Percentiles rank a stretch among this genome's conserved stretches.
These are phyloP conservation scores for Teunomyces aglyptinius DNA, from an alignment of 805 yeast species.

Conservation along the genomic window DNA sequence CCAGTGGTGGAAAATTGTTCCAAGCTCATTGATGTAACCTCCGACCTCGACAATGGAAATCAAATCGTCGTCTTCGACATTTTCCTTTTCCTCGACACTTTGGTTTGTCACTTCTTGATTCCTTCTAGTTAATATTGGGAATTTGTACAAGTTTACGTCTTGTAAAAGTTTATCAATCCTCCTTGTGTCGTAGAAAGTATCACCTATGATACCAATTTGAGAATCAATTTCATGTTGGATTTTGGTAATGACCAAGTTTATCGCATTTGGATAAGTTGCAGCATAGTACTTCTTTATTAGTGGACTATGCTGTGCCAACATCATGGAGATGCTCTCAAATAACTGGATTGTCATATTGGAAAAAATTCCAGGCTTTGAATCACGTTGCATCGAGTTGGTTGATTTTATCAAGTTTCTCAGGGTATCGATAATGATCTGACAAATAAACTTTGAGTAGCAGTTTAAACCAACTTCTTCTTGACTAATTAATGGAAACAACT, in stretches of 20 bases:
- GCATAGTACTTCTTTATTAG: slow-evolving; percentile 69
- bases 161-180: slow-evolving; percentile 53
- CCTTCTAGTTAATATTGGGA: slow-evolving; percentile 24
- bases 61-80: slow-evolving; percentile 30
- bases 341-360: slow-evolving; percentile 63
- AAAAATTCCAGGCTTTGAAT: slow-evolving; percentile 47
- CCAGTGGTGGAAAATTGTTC: slow-evolving; percentile 84
- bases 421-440: slow-evolving; percentile 78
- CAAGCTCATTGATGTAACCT: slow-evolving; percentile 64
- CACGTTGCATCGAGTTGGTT: slow-evolving; percentile 20
- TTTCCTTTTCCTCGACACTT: slow-evolving; percentile 14
- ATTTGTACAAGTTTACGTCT: slow-evolving; percentile 52
- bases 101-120: slow-evolving; percentile 12
- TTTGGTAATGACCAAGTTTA: slow-evolving; percentile 63
- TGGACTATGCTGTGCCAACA: slow-evolving; percentile 82
- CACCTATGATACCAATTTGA: slow-evolving; percentile 87
- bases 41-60: slow-evolving; percentile 64
- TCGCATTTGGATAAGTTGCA: slow-evolving; percentile 50
- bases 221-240: slow-evolving; percentile 88
- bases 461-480: slow-evolving; percentile 68
- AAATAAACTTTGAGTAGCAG: slow-evolving; percentile 82
- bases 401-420: slow-evolving; percentile 62
- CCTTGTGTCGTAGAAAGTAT: slow-evolving; percentile 77
- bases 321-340: slow-evolving; percentile 80
- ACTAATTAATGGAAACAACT: slow-evolving; percentile 82